Evolutionary conservation across 495 filamentous ascomycete genomes (phyloP).

Genomic region (Viridothelium virens): DNA sequence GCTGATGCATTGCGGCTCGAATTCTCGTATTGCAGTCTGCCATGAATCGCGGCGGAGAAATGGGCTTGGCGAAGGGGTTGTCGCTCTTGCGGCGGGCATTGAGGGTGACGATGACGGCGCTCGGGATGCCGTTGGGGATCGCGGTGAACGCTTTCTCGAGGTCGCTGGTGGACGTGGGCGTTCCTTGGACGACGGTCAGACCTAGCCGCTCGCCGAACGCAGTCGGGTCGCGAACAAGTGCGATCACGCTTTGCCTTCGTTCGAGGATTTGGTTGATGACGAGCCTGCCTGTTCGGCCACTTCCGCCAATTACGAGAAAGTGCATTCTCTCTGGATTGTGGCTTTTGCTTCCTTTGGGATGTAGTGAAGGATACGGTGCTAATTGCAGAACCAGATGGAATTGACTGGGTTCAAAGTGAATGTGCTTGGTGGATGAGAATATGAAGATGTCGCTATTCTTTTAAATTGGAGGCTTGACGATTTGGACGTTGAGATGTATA

Average conservation of each 20-base stretch:
- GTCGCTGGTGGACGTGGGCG: conserved; percentile 34
- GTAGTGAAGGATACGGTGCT: background rate
- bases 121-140: conserved; percentile 16
- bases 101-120: conserved; percentile 37
- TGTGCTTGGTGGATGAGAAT: background rate
- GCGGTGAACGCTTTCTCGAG: conserved; percentile 34
- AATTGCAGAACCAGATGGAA: background rate
- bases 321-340: conserved; percentile 30
- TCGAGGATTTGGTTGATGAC: conserved; percentile 38
- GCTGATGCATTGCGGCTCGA: conserved; percentile 35
- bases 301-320: conserved; percentile 40
- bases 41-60: conserved; percentile 29
- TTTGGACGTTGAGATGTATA: background rate
- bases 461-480: background rate
- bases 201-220: conserved; percentile 8
- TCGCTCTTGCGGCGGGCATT: conserved; percentile 28
- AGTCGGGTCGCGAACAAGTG: conserved; percentile 35
- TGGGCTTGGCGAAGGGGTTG: conserved; percentile 23
- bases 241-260: conserved; percentile 38
- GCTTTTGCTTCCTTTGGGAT: background rate
- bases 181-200: conserved; percentile 36
- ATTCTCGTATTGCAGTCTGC: conserved; percentile 29
- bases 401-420: background rate
- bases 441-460: background rate
- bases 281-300: conserved; percentile 39